phyloP scores from a whole-genome alignment of 108 stramenopile species.

The Nannochloropsis gaditana region DNA sequence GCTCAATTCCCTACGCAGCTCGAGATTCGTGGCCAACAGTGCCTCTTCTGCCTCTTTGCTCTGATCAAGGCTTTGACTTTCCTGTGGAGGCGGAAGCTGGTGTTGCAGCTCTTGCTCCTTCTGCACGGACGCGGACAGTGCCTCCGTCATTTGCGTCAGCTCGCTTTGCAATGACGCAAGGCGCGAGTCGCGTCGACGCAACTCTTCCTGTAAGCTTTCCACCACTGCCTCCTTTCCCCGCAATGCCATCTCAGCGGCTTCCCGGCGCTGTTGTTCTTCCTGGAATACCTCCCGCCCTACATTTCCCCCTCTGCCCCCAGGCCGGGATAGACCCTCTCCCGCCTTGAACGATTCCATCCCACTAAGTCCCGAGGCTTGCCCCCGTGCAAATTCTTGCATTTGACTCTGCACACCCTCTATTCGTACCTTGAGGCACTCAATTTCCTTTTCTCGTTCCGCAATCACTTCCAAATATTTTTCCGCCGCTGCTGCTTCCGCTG shows the following conservation, averaged over 20 bases:
- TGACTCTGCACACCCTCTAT: not conserved
- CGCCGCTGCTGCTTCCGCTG: not conserved
- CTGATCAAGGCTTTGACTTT: not conserved
- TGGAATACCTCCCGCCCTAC: not conserved
- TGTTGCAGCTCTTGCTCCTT: not conserved
- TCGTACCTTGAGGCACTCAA: not conserved
- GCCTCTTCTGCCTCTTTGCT: not conserved
- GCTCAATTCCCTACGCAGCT: constrained; percentile 19
- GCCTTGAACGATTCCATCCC: not conserved
- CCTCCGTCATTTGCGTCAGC: not conserved
- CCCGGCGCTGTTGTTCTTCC: constrained; percentile 15
- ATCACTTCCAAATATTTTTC: not conserved
- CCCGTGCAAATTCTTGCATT: not conserved
- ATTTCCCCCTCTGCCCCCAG: not conserved
- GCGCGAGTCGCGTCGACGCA: not conserved
- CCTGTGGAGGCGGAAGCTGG: not conserved
- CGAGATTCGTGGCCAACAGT: constrained; percentile 1
- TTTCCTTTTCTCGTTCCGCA: constrained; percentile 16
- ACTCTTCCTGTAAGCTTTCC: not conserved
- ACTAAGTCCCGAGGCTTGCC: not conserved
- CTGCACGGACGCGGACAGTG: too few relatives aligned
- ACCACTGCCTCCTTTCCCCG: constrained; percentile 11
- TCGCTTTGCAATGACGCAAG: not conserved
- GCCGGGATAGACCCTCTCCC: not conserved
- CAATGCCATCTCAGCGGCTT: constrained; percentile 15